These are phyloP conservation scores for Austroboletus niveus DNA, from an alignment of 1,284 basidiomycete genomes.

Conservation along the genomic window DNA sequence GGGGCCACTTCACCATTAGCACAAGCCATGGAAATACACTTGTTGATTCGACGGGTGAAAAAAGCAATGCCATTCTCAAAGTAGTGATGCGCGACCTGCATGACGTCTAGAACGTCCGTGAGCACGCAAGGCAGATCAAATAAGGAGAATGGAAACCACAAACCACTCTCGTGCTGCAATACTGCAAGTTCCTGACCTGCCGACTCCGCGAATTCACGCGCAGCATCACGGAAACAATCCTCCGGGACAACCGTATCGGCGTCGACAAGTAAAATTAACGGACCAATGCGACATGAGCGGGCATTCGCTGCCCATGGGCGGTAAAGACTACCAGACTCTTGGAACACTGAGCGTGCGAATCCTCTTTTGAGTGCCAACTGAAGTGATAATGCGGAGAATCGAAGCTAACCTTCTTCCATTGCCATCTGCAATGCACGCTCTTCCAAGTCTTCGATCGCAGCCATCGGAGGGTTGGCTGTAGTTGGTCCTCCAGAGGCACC, in stretches of 20 bases:
- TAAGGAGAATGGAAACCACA: slow-evolving; percentile 14
- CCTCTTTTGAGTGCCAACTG: not conserved
- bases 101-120: slow-evolving; percentile 52
- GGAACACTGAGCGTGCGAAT: slow-evolving; percentile 36
- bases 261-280: slow-evolving; percentile 71
- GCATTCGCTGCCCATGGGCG: slow-evolving; percentile 67
- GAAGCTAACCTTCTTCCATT: slow-evolving; percentile 53
- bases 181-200: slow-evolving; percentile 63
- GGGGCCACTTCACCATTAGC: slow-evolving; percentile 82
- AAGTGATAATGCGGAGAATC: not conserved
- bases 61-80: slow-evolving; percentile 85
- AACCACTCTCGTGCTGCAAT: slow-evolving; percentile 79
- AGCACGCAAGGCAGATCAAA: slow-evolving; percentile 4
- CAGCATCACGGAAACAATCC: slow-evolving; percentile 84
- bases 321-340: slow-evolving; percentile 52
- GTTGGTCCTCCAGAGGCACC: slow-evolving; percentile 9
- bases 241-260: slow-evolving; percentile 85
- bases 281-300: slow-evolving; percentile 56
- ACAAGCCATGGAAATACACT: slow-evolving; percentile 71
- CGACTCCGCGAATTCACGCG: slow-evolving; percentile 74
- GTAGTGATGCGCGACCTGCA: slow-evolving; percentile 84
- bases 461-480: slow-evolving; percentile 10
- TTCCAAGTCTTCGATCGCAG: slow-evolving; percentile 57
- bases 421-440: slow-evolving; percentile 65
- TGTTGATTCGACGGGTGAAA: slow-evolving; percentile 80